phyloP scores from a whole-genome alignment of 106 monocot species.

The Amphibolis antarctica region DNA sequence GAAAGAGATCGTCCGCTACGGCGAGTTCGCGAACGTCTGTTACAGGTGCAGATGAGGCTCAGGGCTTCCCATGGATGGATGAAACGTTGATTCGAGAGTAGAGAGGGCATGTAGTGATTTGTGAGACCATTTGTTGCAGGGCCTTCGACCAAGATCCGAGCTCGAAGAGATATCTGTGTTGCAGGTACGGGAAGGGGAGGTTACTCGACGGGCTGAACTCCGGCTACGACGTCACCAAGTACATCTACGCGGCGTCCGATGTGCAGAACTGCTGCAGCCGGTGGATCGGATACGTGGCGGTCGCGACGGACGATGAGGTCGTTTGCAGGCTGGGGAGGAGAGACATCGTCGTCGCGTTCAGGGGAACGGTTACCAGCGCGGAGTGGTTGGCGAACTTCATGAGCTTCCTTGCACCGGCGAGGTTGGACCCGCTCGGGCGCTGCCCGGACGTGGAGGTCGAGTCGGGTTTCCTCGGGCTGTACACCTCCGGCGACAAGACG shows the following conservation, averaged over 20 bases:
- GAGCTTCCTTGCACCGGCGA: slow-evolving; percentile 17
- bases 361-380: slow-evolving; percentile 16
- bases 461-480: slow-evolving; percentile 21
- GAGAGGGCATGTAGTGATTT: background rate
- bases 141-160: slow-evolving; percentile 25
- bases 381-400: slow-evolving; percentile 29
- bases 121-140: background rate
- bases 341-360: slow-evolving; percentile 21
- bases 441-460: slow-evolving; percentile 20
- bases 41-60: slow-evolving; percentile 10
- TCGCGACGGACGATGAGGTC: slow-evolving; percentile 10
- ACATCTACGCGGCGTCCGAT: slow-evolving; percentile 23
- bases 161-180: slow-evolving; percentile 20
- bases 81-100: no score
- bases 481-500: slow-evolving; percentile 9
- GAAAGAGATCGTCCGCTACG: slow-evolving; percentile 26
- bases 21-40: slow-evolving; percentile 24
- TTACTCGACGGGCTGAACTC: slow-evolving; percentile 11
- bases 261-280: slow-evolving; percentile 13
- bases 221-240: slow-evolving; percentile 31
- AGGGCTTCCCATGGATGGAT: background rate
- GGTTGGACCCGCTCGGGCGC: slow-evolving; percentile 10
- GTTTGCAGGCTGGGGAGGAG: slow-evolving; percentile 14
- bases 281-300: slow-evolving; percentile 30
- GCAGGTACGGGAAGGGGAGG: slow-evolving; percentile 20